Evolutionary conservation across 805 yeast genomes (phyloP), one percentile per base, ranked within the genome.

Genomic region (Isabelozyma heimii): DNA sequence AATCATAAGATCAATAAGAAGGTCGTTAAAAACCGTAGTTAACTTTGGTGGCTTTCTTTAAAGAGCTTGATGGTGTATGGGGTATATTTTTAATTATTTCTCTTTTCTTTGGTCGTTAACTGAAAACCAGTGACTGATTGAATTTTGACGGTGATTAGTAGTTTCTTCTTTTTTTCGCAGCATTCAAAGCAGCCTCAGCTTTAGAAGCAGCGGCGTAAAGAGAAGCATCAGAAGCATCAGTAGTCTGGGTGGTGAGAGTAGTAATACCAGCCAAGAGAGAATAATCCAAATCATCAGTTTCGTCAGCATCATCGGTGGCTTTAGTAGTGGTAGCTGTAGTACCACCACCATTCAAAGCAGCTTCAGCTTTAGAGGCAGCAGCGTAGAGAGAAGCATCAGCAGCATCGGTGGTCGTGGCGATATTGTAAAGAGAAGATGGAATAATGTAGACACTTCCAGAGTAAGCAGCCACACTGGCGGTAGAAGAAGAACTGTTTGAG

Each of bases 281-380:
- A 42, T 57, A 54, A 46, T 59, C 61, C 49, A 65, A 51, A 26
- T 63, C 66, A 33, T 58, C 44, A 30, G 65, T 45, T 24, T 70
- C 37, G 33, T 64, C 63, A 38, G 46, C 35, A 46, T 75, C 75
- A 28, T 52, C 30, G 3, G 52, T 48, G 41, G 24, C 24, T 20
- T 20, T 3, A 20, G 24, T 20, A 20, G 24, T 6, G 24, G 24
- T 20, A 38, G 43, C 38, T 16, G 52, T 15, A 40, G 42, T 41
- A 33, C 42, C 46, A 28, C 52, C 43, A 44, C 53, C 43, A 17
- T 51, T 43, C 20, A 48, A 40, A 37, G 59, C 47, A 40, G 49
- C 45, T 26, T 48, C 44, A n/a, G 52, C 46, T 14, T 43, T 44
- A 35, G 52, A 48, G 26, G 52, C 52, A 27, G 57, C 42, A 42